phyloP scores from a whole-genome alignment of 306 rosid species.

The Cucumis hystrix region DNA sequence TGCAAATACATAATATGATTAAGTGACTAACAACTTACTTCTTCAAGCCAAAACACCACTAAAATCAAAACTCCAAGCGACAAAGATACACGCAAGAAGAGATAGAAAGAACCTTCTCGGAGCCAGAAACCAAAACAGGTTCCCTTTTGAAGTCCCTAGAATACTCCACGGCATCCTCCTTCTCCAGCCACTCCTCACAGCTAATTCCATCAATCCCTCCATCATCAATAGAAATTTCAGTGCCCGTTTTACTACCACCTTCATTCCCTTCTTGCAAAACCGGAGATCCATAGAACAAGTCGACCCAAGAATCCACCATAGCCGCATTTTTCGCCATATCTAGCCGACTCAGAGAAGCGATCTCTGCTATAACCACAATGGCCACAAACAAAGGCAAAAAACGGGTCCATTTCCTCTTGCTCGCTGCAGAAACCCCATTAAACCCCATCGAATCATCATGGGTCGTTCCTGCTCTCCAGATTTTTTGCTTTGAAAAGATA shows the following conservation, averaged over 20 bases:
- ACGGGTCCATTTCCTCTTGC: constrained; percentile 51
- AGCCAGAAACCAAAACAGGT: constrained; percentile 66
- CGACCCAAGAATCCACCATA: constrained; percentile 55
- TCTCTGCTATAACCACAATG: constrained; percentile 70
- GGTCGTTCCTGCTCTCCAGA: constrained; percentile 36
- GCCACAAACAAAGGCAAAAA: constrained; percentile 52
- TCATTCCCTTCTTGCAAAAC: constrained; percentile 10
- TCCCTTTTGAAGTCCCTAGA: constrained; percentile 54
- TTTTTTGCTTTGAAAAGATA: constrained; percentile 35
- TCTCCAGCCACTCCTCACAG: constrained; percentile 84
- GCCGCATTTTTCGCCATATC: constrained; percentile 68
- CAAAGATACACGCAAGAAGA: neutral
- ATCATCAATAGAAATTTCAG: constrained; percentile 11
- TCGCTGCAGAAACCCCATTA: constrained; percentile 7
- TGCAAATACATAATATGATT: neutral
- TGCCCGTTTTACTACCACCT: constrained; percentile 15
- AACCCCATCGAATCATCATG: constrained; percentile 33
- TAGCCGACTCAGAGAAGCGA: constrained; percentile 61
- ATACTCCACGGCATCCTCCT: constrained; percentile 54
- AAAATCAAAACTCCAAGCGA: neutral
- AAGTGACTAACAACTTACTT: neutral
- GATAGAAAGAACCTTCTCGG: constrained; percentile 43
- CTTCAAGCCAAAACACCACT: neutral
- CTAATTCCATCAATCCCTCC: constrained; percentile 19
- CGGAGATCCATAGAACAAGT: constrained; percentile 36